A percentile compares a stretch with the other conserved stretches of the same genome.
These are phyloP conservation scores for Wickerhamiella kurtzmanii DNA, from an alignment of 805 yeast genomes.

Conservation along the genomic window DNA sequence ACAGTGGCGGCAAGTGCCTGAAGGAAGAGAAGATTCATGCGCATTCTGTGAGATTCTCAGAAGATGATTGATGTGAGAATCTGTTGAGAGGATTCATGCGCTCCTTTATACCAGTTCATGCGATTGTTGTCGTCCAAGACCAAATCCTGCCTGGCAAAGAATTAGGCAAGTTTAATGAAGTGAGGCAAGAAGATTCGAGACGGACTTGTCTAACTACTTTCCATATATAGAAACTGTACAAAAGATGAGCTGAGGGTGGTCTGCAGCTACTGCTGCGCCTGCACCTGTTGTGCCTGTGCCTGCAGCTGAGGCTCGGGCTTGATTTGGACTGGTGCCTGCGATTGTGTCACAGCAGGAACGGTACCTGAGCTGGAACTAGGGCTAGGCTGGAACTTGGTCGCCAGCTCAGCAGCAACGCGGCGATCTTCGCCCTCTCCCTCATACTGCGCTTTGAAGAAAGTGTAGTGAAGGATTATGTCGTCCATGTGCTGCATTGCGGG, in stretches of 20 bases:
- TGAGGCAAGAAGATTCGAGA: not conserved
- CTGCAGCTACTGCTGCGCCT: too few species aligned
- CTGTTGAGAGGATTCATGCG: not conserved
- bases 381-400: conserved; percentile 6
- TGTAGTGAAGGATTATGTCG: conserved; percentile 80
- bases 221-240: not conserved
- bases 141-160: too few species aligned
- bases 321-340: too few species aligned
- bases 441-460: conserved; percentile 50
- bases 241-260: too few species aligned
- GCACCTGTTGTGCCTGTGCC: too few species aligned
- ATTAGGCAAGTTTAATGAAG: not conserved
- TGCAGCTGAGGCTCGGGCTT: too few species aligned
- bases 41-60: not conserved
- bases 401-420: conserved; percentile 11
- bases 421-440: conserved; percentile 11
- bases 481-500: conserved; percentile 85
- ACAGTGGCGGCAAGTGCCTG: conserved; percentile 15
- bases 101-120: not conserved
- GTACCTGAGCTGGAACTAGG: too few species aligned
- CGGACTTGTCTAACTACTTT: not conserved
- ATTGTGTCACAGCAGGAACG: too few species aligned
- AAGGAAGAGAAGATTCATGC: conserved; percentile 3
- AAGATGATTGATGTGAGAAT: not conserved
- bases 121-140: not conserved